Base-by-base conservation (phyloP, 352 stramenopile genomes). In the Globisporangium nodosum region DNA sequence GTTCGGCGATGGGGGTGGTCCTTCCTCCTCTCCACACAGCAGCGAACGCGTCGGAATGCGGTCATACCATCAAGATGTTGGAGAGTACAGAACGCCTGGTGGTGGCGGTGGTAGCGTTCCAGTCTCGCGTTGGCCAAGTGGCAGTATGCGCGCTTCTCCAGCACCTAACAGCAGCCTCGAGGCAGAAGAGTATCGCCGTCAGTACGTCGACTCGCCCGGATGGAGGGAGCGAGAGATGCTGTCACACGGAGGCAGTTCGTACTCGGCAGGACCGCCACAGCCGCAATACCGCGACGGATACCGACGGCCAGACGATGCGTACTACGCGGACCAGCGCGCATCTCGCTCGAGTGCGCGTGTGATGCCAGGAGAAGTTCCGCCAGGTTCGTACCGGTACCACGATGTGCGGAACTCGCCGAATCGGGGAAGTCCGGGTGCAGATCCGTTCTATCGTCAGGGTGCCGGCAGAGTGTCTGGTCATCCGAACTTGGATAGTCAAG, bases 191-290 rank as follows among this genome's bases (percentile, higher is more conserved):
- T 78, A 83, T 51, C 58, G 54, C 1, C 70, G 55, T 1, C 66
- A 66, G 21, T 81, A 76, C 61, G 60, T 48, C 6, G 58, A 71
- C n/a, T 68, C 68, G 8, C 68, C 70, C 15, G 61, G 56, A n/a
- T 81, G 75, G 75, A 60, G 64, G 27, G 68, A 82, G 42, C 65
- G 62, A 37, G 65, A 61, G 0, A 58, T 69, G 24, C 18, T 54
- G 24, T 56, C 40, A 33, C 49, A 48, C 24, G 58, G 30, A 6
- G 31, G 42, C 20, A 30, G 31, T 9, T 27, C 24, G 5, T 52
- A 53, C 49, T 42, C 49, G 21, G 48, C 49, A 0, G 49, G 35
- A 3, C 49, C 30, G 11, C 13, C 56, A 3, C 39, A 21, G 16
- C 45, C 40, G n/a, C n/a, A 20, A 31, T 40, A 37, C 7, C 49